Base-by-base conservation (phyloP, 2,329 filamentous ascomycete species). In the Aspergillus viridinutans region DNA sequence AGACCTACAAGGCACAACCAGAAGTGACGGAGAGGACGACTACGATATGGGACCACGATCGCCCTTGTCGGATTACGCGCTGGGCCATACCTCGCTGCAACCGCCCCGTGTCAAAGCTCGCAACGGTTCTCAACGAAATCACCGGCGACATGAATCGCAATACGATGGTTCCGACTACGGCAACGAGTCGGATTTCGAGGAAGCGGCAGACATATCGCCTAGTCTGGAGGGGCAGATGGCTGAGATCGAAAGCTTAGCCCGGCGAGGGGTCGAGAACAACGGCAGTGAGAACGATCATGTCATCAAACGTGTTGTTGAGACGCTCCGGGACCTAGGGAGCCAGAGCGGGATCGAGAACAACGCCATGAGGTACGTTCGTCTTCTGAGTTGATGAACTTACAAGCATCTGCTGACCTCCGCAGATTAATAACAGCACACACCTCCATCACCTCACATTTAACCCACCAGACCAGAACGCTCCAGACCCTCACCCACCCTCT, bases 81-180 rank as follows among this genome's bases (percentile, higher is more conserved):
- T 65, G 14, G 69, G 66, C 25, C 59, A 55, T 14, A 62, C 60
- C 50, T 67, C 65, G 17, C 59, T 74, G 47, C 74, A 76, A 4
- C 67, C 70, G 40, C 68, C 69, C 28, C 74, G 70, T 52, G 73
- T 75, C 43, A 79, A 74, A 57, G 69, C 71, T 32, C 74, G 74
- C 29, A 72, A 68, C 49, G 64, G 64, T 20, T 59, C 68, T 35
- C 61, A 69, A 50, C 67, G 73, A 29, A 70, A 72, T 38, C 73
- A 76, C 55, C 72, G 73, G 21, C 71, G 74, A 53, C 67, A 72
- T 50, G 69, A 74, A 58, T 77, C 81, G 25, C 71, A 78, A 53
- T 84, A 84, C 62, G 82, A 84, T 61, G 82, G 82, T 14, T 84
- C 81, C 8, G 82, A 84, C 64, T 84, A 84, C 62, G 82, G 82